phyloP scores from a whole-genome alignment of 768 basidiomycete genomes.

The Pleurotus eryngii region DNA sequence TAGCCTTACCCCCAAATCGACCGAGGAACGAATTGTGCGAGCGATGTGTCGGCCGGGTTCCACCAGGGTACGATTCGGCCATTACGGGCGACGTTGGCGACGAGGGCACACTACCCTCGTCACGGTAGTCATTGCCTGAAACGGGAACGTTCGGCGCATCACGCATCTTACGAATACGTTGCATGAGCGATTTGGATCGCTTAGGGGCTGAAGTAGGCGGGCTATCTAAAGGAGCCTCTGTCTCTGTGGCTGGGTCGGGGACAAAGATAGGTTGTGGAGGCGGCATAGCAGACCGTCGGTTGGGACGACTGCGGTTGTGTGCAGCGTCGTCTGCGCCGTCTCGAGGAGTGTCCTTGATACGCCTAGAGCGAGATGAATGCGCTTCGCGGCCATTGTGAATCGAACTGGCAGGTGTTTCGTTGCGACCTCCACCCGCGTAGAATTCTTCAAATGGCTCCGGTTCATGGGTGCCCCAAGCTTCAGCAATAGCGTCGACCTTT shows the following conservation, averaged over 20 bases:
- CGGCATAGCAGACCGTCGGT: constrained; percentile 57
- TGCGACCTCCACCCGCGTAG: constrained; percentile 72
- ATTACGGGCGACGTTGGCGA: constrained; percentile 27
- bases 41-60: constrained; percentile 62
- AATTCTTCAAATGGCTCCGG: constrained; percentile 92
- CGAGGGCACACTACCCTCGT: constrained; percentile 40
- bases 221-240: constrained; percentile 37
- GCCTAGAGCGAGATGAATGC: constrained; percentile 28
- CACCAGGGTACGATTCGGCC: constrained; percentile 6
- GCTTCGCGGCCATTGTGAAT: constrained; percentile 65
- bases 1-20: constrained; percentile 47
- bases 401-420: constrained; percentile 61
- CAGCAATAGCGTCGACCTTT: constrained; percentile 84
- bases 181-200: constrained; percentile 81
- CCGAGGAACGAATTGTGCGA: constrained; percentile 76
- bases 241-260: constrained; percentile 43
- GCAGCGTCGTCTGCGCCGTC: constrained; percentile 35
- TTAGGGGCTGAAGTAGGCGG: constrained; percentile 50
- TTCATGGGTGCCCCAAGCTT: constrained; percentile 92
- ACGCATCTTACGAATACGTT: constrained; percentile 86
- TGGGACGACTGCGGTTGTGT: constrained; percentile 30
- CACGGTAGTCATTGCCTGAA: constrained; percentile 31
- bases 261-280: constrained; percentile 84
- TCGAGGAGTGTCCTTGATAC: constrained; percentile 48
- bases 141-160: constrained; percentile 82